Conservation (phyloP, 2,329 filamentous ascomycete species). For the Diaporthe nobilis region DNA sequence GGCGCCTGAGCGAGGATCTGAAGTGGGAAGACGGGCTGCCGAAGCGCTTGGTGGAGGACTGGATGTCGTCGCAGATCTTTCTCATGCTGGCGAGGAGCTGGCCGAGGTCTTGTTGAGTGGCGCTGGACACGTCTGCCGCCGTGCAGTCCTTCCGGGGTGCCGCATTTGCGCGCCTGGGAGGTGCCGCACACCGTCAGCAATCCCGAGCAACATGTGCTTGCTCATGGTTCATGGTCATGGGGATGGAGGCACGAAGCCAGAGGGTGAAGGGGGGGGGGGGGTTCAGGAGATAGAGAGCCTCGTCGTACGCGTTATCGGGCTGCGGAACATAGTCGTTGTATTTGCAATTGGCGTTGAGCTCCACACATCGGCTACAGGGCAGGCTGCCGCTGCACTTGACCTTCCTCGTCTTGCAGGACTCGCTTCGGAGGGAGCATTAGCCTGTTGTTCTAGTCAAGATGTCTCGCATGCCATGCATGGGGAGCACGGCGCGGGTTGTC, state of each 20-base stretch:
- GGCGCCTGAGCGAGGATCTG: background rate
- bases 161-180: slow-evolving; percentile 6
- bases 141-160: slow-evolving; percentile 14
- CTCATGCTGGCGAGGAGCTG: slow-evolving; percentile 23
- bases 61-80: slow-evolving; percentile 25
- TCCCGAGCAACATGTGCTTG: background rate
- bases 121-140: background rate
- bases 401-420: slow-evolving; percentile 27
- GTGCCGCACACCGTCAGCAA: slow-evolving; percentile 7
- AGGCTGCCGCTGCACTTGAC: slow-evolving; percentile 26
- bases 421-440: background rate
- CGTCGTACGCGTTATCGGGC: slow-evolving; percentile 15
- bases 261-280: background rate
- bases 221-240: background rate
- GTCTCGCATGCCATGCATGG: background rate
- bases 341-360: slow-evolving; percentile 28
- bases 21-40: slow-evolving; percentile 5
- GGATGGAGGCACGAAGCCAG: background rate
- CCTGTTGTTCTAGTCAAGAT: background rate
- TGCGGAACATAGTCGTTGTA: slow-evolving; percentile 21
- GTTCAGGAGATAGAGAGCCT: background rate
- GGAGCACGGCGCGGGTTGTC: background rate
- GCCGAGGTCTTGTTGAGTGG: slow-evolving; percentile 23
- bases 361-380: slow-evolving; percentile 22
- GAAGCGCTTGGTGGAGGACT: slow-evolving; percentile 13